Base-by-base conservation (phyloP, 306 rosid genomes). In the Alnus glutinosa region DNA sequence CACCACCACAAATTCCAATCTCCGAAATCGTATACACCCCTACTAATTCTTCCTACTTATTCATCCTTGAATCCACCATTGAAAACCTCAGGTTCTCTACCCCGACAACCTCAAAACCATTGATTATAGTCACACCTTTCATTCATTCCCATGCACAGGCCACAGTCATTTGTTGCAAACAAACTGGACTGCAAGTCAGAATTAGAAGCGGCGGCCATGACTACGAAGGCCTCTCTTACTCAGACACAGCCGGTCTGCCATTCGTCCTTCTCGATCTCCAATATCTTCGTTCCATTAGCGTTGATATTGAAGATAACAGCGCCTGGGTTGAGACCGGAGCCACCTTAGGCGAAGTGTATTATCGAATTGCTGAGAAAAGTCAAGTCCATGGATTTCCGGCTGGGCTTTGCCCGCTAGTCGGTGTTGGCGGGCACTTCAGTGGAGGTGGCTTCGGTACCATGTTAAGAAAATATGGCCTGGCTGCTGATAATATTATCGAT, bases 311-410 rank as follows among this genome's bases (percentile, higher is more conserved):
- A 9, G 80, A n/a, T 0, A 73, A 83, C 52, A 88, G 75, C 0
- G 96, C 94, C 0, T 93, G 98, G 97, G 81, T 91, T 69, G 89
- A 91, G 52, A 70, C 92, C 0, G 94, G 98, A 0, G 91, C 92
- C 5, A 91, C 92, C 0, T 23, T 87, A 4, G 97, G 98, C 5
- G 91, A 93, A 37, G 81, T 91, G 2, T 91, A 91, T 23, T 88
- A 88, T 52, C 71, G 78, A 76, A 89, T 93, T 55, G 80, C 90
- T 0, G 39, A 82, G 62, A 88, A 86, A 72, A 93, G 92, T 42
- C 3, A 50, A 0, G 81, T 75, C 7, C 86, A 84, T 50, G 93
- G 91, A 49, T 93, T 91, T 78, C 97, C 94, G 13, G 98, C 93
- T 5, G 93, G 94, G 6, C 62, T 82, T 57, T 91, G 94, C 76